These are phyloP conservation scores for Peziza echinospora DNA, from an alignment of 495 filamentous ascomycete species.

Conservation along the genomic window DNA sequence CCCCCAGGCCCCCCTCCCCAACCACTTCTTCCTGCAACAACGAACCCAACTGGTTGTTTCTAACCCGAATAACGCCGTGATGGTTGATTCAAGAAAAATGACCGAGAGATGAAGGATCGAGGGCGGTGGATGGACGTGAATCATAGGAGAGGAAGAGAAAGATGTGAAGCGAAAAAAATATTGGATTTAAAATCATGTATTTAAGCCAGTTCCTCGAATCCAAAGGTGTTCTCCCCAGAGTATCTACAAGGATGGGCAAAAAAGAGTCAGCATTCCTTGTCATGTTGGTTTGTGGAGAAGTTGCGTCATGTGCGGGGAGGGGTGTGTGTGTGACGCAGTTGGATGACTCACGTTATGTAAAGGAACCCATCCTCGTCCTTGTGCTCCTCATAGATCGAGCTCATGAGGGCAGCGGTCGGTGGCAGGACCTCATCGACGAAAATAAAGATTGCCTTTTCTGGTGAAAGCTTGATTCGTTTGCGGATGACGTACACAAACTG, in stretches of 20 bases:
- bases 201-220: slow-evolving; percentile 21
- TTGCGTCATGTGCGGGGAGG: slow-evolving; percentile 3
- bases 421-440: slow-evolving; percentile 98
- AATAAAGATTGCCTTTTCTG: slow-evolving; percentile 99
- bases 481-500: slow-evolving; percentile 99
- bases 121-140: slow-evolving; percentile 2
- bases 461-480: slow-evolving; percentile 98
- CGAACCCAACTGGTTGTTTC: too few species aligned
- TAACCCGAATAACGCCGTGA: neutral
- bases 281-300: slow-evolving; percentile 20
- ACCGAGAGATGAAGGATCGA: neutral
- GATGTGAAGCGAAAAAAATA: too few species aligned
- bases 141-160: slow-evolving; percentile 6
- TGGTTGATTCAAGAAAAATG: neutral
- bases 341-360: slow-evolving; percentile 41
- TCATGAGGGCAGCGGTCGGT: slow-evolving; percentile 94
- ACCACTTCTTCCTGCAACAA: too few species aligned
- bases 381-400: slow-evolving; percentile 98
- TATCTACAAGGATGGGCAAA: too few species aligned
- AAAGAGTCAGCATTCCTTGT: too few species aligned
- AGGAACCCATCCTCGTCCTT: slow-evolving; percentile 46
- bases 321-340: slow-evolving; percentile 7
- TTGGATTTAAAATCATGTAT: too few species aligned
- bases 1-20: too few species aligned
- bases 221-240: slow-evolving; percentile 99